These are phyloP conservation scores for Gracilaria gracilis DNA, from an alignment of 23 red algal genomes.

Conservation along the genomic window DNA sequence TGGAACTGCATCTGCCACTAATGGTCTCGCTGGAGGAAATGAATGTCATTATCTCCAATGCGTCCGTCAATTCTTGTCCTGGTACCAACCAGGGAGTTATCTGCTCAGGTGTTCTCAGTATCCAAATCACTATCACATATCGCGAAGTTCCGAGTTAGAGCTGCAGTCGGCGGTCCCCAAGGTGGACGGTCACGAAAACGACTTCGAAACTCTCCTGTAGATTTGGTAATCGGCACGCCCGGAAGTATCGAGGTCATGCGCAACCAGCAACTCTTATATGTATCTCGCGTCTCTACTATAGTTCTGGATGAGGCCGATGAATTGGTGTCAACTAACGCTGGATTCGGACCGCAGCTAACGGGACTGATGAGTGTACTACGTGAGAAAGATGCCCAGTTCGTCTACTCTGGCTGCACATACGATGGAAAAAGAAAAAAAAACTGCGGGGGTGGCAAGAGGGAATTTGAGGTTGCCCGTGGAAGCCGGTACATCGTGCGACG, in stretches of 20 bases:
- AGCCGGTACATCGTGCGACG: conserved; percentile 31
- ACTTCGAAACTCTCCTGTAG: conserved; percentile 32
- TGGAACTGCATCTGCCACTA: background rate
- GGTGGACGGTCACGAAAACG: background rate
- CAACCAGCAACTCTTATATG: conserved; percentile 7
- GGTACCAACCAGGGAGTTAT: conserved; percentile 41
- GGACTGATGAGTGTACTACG: background rate
- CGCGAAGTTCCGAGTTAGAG: conserved; percentile 45
- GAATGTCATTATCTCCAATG: background rate
- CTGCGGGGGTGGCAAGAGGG: conserved; percentile 18
- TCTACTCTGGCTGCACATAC: conserved; percentile 42
- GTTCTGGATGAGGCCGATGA: conserved; percentile 75
- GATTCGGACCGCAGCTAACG: conserved; percentile 26
- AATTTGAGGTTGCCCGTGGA: conserved; percentile 33
- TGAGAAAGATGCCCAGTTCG: conserved; percentile 22
- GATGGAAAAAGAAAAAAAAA: conserved; percentile 13
- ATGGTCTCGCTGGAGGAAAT: background rate
- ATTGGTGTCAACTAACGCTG: conserved; percentile 23
- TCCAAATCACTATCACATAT: conserved; percentile 45
- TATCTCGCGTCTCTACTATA: conserved; percentile 42
- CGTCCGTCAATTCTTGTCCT: conserved; percentile 14
- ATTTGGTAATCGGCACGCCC: conserved; percentile 64
- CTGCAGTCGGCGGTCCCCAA: conserved; percentile 30
- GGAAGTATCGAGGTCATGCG: conserved; percentile 30
- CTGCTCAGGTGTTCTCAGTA: conserved; percentile 29